Conservation (phyloP, 2,329 filamentous ascomycete species). For the Colletotrichum sp. region DNA sequence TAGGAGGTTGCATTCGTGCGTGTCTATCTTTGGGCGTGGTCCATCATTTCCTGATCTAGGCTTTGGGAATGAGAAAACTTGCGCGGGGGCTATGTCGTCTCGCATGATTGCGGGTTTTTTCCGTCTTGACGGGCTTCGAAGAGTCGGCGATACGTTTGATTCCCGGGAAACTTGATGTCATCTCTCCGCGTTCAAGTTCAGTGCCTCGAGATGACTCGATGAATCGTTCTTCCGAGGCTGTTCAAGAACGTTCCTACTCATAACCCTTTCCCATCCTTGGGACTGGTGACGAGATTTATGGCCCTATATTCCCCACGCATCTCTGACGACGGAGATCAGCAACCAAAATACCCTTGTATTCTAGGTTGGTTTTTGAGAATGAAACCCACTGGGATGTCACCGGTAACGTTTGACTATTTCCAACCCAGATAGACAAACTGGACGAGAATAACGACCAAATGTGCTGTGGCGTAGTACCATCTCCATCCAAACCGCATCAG, state of each 20-base stretch:
- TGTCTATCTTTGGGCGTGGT: background rate
- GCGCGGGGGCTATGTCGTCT: background rate
- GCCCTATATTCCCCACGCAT: no score
- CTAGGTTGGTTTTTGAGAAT: no score
- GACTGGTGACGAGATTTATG: no score
- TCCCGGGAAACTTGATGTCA: background rate
- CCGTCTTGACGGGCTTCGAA: background rate
- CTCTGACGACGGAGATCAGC: no score
- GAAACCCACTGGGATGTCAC: no score
- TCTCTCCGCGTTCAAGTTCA: no score
- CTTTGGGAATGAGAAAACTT: background rate
- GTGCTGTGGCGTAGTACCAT: background rate
- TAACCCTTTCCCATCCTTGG: no score
- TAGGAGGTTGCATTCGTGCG: background rate
- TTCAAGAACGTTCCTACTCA: no score
- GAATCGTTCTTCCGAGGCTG: no score
- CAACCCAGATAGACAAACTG: background rate
- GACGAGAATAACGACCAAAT: fast-evolving
- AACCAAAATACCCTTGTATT: no score
- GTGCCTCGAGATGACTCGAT: no score
- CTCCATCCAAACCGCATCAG: background rate
- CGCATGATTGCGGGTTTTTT: background rate
- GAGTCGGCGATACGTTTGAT: background rate
- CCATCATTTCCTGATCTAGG: background rate
- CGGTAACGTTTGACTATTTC: no score